Base-by-base conservation (phyloP, 108 stramenopile species). In the Nitzschia inconspicua region DNA sequence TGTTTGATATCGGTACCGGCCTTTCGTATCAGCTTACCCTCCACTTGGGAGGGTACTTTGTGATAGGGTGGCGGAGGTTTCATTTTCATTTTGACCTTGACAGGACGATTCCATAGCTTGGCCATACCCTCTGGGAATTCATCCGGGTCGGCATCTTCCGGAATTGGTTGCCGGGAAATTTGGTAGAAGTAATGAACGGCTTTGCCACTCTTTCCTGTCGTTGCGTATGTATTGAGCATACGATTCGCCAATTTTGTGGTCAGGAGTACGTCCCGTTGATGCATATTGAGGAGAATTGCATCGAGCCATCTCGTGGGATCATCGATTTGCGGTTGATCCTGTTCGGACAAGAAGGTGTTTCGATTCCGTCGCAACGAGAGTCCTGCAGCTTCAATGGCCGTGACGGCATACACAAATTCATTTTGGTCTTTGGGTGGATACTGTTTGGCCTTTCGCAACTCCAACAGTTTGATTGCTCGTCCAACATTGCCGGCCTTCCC, bases 241-340 rank as follows among this genome's bases (percentile, higher is more conserved):
- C 58, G 81, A 42, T 85, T 82, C 14, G 90, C 90, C 56, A 88
- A 42, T 34, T 63, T 34, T 0, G 78, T 72, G 24, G 65, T 70
- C 24, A 92, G 71, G 10, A 75, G 47, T 9, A 86, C 78, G n/a
- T 74, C 73, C 19, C 90, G 67, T 69, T 88, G 76, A 53, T 67
- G 66, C 90, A 92, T 92, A 44, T 92, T 88, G 39, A 92, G 46
- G 16, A 92, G 57, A 57, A 92, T 92, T 9, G 86, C 86, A 78
- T 92, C 90, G 16, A 92, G 72, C 73, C 85, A 92, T n/a, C 86
- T 70, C 3, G 90, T 92, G 7, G 90, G 90, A 49, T 92, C 82
- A 61, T 92, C 90, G 19, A 92, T 73, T 47, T 72, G 57, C 9
- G 89, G 80, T 60, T 91, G 85, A 18, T 83, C 53, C 7, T 73